Evolutionary conservation across 805 yeast genomes (phyloP), one percentile per base, ranked within the genome.

Genomic region (Pichia insulana): DNA sequence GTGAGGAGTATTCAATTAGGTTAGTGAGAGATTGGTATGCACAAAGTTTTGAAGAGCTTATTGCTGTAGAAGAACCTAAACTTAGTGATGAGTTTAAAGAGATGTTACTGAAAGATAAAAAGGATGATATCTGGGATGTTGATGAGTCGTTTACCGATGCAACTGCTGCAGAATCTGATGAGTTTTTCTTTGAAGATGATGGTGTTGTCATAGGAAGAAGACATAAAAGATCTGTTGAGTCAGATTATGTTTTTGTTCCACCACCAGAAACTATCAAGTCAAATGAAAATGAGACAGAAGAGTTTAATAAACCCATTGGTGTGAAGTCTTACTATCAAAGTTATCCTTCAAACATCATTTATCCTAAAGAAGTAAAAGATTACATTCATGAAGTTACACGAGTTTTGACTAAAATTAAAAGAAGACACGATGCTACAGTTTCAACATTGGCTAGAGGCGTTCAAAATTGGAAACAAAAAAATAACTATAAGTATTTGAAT

Each of bases 381-480:
- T 88, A 81, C 63, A 88, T 83, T 60, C 73, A 73, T 53, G 50
- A 59, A 12, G 90, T 86, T 10, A 76, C 79, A 35, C 79, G 79
- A 33, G 68, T 83, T 0, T 67, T 87, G 46, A 72, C 75, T 40
- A 76, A 71, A 47, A 87, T 87, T 61, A 88, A 87, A 57, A 76
- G 73, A 50, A 69, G 96, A 28, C 96, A 87, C 59, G 96, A 88
- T 61, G 95, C 95, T 8, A 89, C 95, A 0, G 96, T 88, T 15
- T 80, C 94, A 13, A 86, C 96, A 0, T 80, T 88, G 55, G 95
- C 95, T 1, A 86, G 85, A 50, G 96, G 96, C 30, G 95, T 88
- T 8, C 81, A 82, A 53, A 94, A 86, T 59, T 88, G 96, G 94
- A 87, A 87, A 55, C 70, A 69, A 20, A 58, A 70, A 40, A 67